Evolutionary conservation across 306 rosid genomes (phyloP), one percentile per base, ranked within the genome.

Genomic region (Citrullus amarus): DNA sequence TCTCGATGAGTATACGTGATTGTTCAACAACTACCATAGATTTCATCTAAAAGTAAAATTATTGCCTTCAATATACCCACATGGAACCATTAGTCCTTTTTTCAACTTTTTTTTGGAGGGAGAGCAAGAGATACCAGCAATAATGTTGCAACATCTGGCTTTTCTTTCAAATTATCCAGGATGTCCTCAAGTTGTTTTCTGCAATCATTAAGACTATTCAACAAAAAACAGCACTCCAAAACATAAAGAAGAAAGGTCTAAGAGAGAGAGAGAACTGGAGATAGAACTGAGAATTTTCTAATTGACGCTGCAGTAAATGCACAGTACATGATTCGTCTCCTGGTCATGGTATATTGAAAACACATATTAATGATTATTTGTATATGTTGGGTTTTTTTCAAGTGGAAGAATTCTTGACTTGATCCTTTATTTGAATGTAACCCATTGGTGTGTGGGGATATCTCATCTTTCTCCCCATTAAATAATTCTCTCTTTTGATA

Each of bases 161-260:
- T 95, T 84, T 92, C 99, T 82, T 88, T 92, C 82, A 91, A 80
- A 86, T 85, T 86, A 83, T 78, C 81, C 83, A 91, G 96, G 84
- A 92, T 92, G 82, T 95, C 99, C 90, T 95, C 99, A 30, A 95
- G 91, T 84, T 92, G 99, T 88, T 90, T 95, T 89, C 99, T 95
- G 93, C n/a, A 81, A 80, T 83, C 58, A 84, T 73, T 39, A 83
- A 67, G n/a, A 78, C 59, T 86, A 80, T 77, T 46, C 70, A 78
- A 53, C 82, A 84, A 38, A 77, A 81, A 8, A 54, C 79, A 30
- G 14, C 38, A 25, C 67, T 57, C 9, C n/a, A 25, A 57, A 41
- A 38, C 18, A 22, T 77, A 59, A 16, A 55, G 17, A 54, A 6
- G 51, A 70, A 43, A 71, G 20, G 36, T 55, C 65, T 22, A 75